Base-by-base conservation (phyloP, 2,329 filamentous ascomycete species). In the Exophiala alcalophila region DNA sequence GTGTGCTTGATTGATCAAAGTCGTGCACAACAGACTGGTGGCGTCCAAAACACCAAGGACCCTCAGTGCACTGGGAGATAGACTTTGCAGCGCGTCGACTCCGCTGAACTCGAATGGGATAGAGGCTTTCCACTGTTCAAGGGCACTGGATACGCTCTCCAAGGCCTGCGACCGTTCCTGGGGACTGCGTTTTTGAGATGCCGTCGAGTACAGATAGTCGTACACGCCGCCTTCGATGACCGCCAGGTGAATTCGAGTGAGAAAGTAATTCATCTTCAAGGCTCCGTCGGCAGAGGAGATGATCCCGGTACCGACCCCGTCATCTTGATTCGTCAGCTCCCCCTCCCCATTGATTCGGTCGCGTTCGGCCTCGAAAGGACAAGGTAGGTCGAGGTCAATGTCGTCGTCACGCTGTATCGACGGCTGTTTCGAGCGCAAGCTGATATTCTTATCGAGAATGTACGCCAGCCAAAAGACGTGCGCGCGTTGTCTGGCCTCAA, bases 391-490 rank as follows among this genome's bases (percentile, higher is more conserved):
- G 9, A 49, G 40, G 38, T 59, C 53, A 30, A 59, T 61, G 40
- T 59, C 68, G 29, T 65, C 64, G 20, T 65, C 62, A 23, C 54
- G 61, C 4, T 59, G 57, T 31, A 55, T 56, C 19, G 63, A 61
- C 52, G 69, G 66, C 54, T 67, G 64, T 27, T 61, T 63, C 39
- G 66, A 65, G 12, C 61, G 60, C 58, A 72, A 66, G 16, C 65
- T 61, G 35, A 66, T 60, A 53, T 71, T 68, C 38, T 65, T 66
- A 46, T 71, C 69, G 12, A 62, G 55, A 30, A 61, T 50, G 46
- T 62, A 62, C 15, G 54, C 57, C 32, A 61, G 38, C 59, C 59
- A 62, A 42, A 62, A 60, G 37, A 61, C 59, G 34, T 47, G 38
- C 27, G 41, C 52, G 7, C 57, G 56, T 49, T 61, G 53, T 23